A percentile compares a stretch with the other conserved stretches of the same genome.
phyloP scores from a whole-genome alignment of 352 stramenopile genomes.

The Globisporangium emineosum region DNA sequence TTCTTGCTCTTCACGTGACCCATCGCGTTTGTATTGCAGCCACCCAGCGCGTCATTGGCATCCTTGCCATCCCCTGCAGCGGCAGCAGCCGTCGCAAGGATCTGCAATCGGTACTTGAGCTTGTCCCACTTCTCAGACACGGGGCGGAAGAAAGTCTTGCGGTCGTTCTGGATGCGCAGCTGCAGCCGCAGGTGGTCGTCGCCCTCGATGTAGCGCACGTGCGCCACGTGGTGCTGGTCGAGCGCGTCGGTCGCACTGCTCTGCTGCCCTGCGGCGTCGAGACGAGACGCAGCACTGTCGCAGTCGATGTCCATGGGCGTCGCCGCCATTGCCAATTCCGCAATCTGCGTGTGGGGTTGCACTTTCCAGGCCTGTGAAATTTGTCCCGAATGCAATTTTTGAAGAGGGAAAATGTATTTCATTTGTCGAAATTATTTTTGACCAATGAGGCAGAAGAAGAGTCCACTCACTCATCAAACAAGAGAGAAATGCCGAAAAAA shows the following conservation, averaged over 20 bases:
- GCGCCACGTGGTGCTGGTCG: slow-evolving; percentile 27
- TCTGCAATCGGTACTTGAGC: slow-evolving; percentile 54
- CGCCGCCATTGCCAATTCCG: neutral
- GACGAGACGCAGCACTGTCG: neutral
- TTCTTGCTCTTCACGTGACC: slow-evolving; percentile 9
- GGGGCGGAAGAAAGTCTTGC: slow-evolving; percentile 47
- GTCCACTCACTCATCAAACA: too few relatives aligned
- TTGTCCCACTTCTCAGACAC: slow-evolving; percentile 47
- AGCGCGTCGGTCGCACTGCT: neutral
- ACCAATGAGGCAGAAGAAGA: neutral
- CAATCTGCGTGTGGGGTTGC: neutral
- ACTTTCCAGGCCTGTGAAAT: neutral
- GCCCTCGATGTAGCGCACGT: slow-evolving; percentile 41
- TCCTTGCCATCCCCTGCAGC: neutral
- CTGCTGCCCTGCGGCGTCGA: neutral
- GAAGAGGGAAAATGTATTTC: neutral
- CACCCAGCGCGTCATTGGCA: neutral
- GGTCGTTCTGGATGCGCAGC: slow-evolving; percentile 41
- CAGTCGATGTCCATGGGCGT: neutral
- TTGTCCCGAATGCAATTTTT: neutral
- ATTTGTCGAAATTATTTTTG: neutral
- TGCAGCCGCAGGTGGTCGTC: slow-evolving; percentile 53
- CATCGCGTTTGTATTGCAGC: neutral
- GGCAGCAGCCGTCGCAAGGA: slow-evolving; percentile 32
- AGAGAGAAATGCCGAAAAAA: too few relatives aligned